Base-by-base conservation (phyloP, 805 yeast species). In the Starmerella floricola region DNA sequence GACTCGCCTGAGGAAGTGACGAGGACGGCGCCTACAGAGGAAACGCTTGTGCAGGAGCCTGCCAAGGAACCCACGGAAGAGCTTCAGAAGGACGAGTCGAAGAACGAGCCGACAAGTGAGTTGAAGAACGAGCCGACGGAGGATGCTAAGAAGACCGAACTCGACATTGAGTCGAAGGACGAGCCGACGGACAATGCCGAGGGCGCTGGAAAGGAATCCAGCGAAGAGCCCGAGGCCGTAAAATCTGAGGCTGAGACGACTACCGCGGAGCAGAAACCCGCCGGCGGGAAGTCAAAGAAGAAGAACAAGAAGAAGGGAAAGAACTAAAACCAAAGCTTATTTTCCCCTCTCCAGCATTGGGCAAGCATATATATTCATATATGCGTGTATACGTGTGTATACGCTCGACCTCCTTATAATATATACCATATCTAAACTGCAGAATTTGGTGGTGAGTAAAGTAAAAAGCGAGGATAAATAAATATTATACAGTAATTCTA, bases 221-320 rank as follows among this genome's bases (percentile, higher is more conserved):
- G 31, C 31, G 31, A 27, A n/a, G 38, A 33, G 29, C 12, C 29
- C 3, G 23, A 40, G 26, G n/a, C 40, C 18, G 26, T 11, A 6
- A 31, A 35, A 13, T 27, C 13, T 4, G 40, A 41, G 23, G 32
- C 28, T 20, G 31, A 18, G 2, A 18, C 34, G 4, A 32, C 32
- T 15, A 12, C 40, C 28, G 36, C 35, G 29, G 4, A 42, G 21
- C 20, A 38, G 19, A 27, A 42, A 31, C 38, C 43, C 30, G 17
- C 35, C 31, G 26, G 40, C 36, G 21, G 31, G 36, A 19, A 33
- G 10, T 10, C 26, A 10, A 33, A 33, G 26, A 44, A 43, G 40
- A 43, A 36, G 44, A 40, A 36, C 19, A 35, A 38, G 40, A 39
- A 39, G 31, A 42, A 42, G 39, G 36, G 40, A 23, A 44, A 40